Base-by-base conservation (phyloP, 352 stramenopile species). In the Phytophthora chlamydospora region DNA sequence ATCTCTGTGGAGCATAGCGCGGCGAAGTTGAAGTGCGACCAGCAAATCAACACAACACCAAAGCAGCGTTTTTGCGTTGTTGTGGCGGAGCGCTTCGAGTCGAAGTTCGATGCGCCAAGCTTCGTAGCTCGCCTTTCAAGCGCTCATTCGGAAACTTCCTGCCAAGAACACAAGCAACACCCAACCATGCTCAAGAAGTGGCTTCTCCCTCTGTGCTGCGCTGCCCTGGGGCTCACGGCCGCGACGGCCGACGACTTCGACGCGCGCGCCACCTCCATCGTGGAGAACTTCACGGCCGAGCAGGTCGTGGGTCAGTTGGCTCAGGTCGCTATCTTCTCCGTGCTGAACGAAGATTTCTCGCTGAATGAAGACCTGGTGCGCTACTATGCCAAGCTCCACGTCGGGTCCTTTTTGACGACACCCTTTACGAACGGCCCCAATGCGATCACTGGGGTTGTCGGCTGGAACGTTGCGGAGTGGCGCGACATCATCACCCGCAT, bases 331-430 rank as follows among this genome's bases (percentile, higher is more conserved):
- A 49, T 71, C n/a, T 57, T 47, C 45, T 29, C 34, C 8, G 6
- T 68, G n/a, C 31, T 68, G 31, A 67, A 68, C 33, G 38, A 72
- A 34, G 61, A 69, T 39, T 69, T 55, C 29, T 80, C 73, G 5
- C 55, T 90, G 11, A 83, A 93, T 35, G 61, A 76, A 33, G 72
- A 76, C 12, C 51, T 80, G 8, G 71, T 96, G 24, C 68, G 74
- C 19, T 49, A 81, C n/a, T 90, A 88, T 41, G 86, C 86, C 10
- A 71, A 85, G 50, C 67, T 90, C 13, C 80, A 93, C 12, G 68
- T 97, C 32, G 91, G 91, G 3, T 96, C 85, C 12, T 92, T 95
- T 36, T 62, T 97, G 29, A 96, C 44, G 12, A 64, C 61, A 0
- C 61, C 61, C 3, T 69, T 69, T 45, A 64, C 53, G 10, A 69